Evolutionary conservation across 768 basidiomycete genomes (phyloP), one percentile per base, ranked within the genome.

Genomic region (Termitomyces bulborhizus): DNA sequence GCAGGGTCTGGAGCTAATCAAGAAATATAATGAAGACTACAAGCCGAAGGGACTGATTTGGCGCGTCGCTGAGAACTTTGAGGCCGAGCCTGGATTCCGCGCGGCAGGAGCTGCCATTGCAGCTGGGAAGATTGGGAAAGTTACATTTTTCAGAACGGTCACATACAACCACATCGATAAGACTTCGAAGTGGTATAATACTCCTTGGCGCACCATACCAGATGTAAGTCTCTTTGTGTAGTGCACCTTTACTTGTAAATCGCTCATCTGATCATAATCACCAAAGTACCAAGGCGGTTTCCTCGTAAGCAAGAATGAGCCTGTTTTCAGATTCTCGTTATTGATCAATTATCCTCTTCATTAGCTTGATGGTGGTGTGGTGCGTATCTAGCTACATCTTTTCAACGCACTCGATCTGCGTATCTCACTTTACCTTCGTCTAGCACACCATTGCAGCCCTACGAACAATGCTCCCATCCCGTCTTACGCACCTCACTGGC

Each of bases 51-150:
- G 84, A 6, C 31, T 91, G 42, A 70, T 90, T 45, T 93, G 90
- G 90, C 77, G 87, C 50, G 79, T 93, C 24, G 90, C 90, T 29
- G 90, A 93, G 73, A 89, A 89, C 66, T 84, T 69, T 54, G 88
- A 88, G 66, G 77, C 78, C 3, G 88, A 88, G 66, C 82, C 86
- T 26, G 85, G 75, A 16, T 71, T 69, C 65, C 75, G 71, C 40
- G 68, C 67, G 1, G 82, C 78, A 16, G 78, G 73, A 3, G 71
- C 76, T 42, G 71, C 72, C 8, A 76, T 90, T 49, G 68, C 68
- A 1, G 71, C 70, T 11, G 84, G 88, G 6, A 83, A 80, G 70
- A 84, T 94, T 49, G 92, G 93, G 4, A 78, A 83, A 45, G 77
- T 93, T 45, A 72, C 72, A 11, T 85, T 79, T 66, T 95, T 88